A percentile compares a stretch with the other conserved stretches of the same genome.
Evolutionary conservation across 1,284 basidiomycete genomes (phyloP).

Genomic region (Boletus mariae): DNA sequence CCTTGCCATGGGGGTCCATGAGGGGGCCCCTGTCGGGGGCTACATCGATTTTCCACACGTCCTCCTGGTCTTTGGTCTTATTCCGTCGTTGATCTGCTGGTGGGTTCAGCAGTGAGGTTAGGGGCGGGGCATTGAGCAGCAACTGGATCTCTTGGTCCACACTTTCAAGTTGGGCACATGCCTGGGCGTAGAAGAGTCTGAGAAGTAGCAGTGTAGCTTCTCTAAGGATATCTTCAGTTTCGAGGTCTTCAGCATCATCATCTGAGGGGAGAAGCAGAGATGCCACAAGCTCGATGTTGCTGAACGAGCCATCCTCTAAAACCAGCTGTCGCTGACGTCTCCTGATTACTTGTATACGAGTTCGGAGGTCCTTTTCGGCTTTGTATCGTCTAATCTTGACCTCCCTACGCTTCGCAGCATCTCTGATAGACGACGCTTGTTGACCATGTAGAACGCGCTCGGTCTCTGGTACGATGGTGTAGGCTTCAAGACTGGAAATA

Average conservation of each 20-base stretch:
- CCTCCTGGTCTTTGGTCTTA: conserved; percentile 43
- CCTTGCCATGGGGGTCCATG: conserved; percentile 73
- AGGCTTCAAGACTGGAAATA: conserved; percentile 57
- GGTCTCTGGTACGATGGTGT: conserved; percentile 62
- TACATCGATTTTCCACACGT: conserved; percentile 78
- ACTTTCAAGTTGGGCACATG: conserved; percentile 65
- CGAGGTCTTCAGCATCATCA: conserved; percentile 53
- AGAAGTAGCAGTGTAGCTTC: conserved; percentile 68
- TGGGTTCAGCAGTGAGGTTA: conserved; percentile 35
- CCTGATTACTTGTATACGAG: conserved; percentile 58
- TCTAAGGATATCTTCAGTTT: conserved; percentile 63
- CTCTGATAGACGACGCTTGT: conserved; percentile 46
- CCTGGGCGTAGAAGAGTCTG: conserved; percentile 68
- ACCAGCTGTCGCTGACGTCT: conserved; percentile 46
- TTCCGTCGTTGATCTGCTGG: conserved; percentile 36
- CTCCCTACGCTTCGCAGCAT: conserved; percentile 72
- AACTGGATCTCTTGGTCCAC: conserved; percentile 75
- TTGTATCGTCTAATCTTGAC: conserved; percentile 86
- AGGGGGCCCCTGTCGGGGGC: conserved; percentile 57
- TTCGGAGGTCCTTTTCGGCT: conserved; percentile 75
- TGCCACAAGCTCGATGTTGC: conserved; percentile 57
- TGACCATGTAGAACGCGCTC: conserved; percentile 56
- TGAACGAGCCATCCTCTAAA: conserved; percentile 36
- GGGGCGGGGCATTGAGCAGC: conserved; percentile 53
- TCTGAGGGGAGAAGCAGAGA: conserved; percentile 53